Percentiles rank a stretch among this genome's conserved stretches.
These are phyloP conservation scores for Ophiocordyceps sinensis DNA, from an alignment of 2,329 filamentous ascomycete genomes.

Conservation along the genomic window DNA sequence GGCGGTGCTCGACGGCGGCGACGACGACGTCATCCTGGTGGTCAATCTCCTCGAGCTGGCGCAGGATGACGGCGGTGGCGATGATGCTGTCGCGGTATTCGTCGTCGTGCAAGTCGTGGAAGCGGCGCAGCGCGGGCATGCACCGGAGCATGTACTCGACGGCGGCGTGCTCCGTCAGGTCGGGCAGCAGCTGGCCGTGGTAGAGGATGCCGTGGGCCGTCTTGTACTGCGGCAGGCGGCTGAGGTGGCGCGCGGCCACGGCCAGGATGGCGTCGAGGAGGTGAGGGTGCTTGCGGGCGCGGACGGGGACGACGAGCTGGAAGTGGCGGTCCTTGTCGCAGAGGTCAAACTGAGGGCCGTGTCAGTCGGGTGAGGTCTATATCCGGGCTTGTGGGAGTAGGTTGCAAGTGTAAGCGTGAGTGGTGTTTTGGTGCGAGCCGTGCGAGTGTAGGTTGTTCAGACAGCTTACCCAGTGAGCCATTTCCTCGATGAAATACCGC, in stretches of 20 bases:
- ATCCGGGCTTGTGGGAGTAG: too few species aligned
- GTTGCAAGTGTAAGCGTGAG: too few species aligned
- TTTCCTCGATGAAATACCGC: constrained; percentile 23
- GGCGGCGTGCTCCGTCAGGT: constrained; percentile 20
- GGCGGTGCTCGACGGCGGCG: background rate
- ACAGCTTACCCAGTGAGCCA: constrained; percentile 22
- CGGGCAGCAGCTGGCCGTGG: constrained; percentile 20
- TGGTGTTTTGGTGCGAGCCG: too few species aligned
- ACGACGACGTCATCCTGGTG: constrained; percentile 16
- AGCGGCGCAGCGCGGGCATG: constrained; percentile 22
- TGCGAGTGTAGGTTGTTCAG: too few species aligned
- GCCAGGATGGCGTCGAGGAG: constrained; percentile 26
- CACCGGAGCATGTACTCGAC: constrained; percentile 26
- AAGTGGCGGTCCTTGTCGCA: constrained; percentile 25
- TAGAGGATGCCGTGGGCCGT: constrained; percentile 20
- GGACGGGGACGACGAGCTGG: constrained; percentile 20
- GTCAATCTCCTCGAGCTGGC: constrained; percentile 26
- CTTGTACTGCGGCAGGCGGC: constrained; percentile 22
- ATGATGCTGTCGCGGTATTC: constrained; percentile 25
- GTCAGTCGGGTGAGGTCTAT: too few species aligned
- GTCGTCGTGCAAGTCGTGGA: constrained; percentile 21
- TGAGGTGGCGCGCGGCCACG: constrained; percentile 23
- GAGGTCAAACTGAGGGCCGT: constrained; percentile 18
- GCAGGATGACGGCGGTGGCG: constrained; percentile 24
- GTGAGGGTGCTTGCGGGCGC: constrained; percentile 20